phyloP scores from a whole-genome alignment of 306 rosid species.

The Datisca glomerata region DNA sequence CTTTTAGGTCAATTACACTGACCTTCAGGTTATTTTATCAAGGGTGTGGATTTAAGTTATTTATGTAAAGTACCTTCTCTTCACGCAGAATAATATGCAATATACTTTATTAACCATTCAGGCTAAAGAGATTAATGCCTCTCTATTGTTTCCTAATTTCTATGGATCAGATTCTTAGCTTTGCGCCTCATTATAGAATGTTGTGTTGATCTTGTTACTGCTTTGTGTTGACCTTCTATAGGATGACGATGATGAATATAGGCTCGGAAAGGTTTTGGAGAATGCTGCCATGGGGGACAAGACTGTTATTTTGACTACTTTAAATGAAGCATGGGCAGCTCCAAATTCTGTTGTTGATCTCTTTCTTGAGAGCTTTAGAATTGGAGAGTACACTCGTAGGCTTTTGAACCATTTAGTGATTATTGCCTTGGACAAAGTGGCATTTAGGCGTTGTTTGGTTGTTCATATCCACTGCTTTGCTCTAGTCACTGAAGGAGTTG shows the following conservation, averaged over 20 bases:
- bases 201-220: constrained; percentile 12
- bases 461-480: constrained; percentile 62
- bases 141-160: not conserved
- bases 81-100: not conserved
- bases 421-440: constrained; percentile 64
- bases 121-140: not conserved
- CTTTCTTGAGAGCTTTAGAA: constrained; percentile 86
- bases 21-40: too few species aligned
- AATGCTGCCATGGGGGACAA: constrained; percentile 65
- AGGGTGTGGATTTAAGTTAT: too few species aligned
- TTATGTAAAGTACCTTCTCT: not conserved
- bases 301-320: constrained; percentile 81
- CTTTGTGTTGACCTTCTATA: constrained; percentile 18
- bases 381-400: constrained; percentile 47
- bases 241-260: constrained; percentile 38
- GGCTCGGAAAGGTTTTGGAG: constrained; percentile 47
- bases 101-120: not conserved
- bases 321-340: constrained; percentile 96
- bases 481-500: constrained; percentile 55
- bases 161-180: constrained; percentile 5
- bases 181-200: not conserved
- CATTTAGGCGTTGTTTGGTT: constrained; percentile 65
- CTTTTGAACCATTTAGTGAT: constrained; percentile 80
- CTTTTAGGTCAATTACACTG: too few species aligned
- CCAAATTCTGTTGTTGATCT: constrained; percentile 71